These are phyloP conservation scores for Suillus luteus DNA, from an alignment of 768 basidiomycete genomes.

Conservation along the genomic window DNA sequence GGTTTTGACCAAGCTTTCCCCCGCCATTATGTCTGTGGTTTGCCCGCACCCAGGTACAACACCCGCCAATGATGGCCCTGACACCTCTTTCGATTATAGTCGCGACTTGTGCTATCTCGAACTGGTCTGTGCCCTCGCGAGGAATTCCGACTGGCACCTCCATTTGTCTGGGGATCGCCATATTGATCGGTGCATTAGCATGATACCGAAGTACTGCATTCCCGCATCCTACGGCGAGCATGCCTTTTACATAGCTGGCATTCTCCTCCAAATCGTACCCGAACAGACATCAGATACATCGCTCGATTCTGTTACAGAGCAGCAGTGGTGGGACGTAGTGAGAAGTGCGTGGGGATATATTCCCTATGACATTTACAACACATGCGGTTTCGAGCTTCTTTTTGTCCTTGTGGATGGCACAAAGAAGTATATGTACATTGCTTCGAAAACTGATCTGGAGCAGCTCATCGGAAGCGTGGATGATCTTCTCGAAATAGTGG, in stretches of 20 bases:
- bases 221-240: not conserved
- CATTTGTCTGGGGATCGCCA: not conserved
- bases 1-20: not conserved
- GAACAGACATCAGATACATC: not conserved
- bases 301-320: not conserved
- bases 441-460: not conserved
- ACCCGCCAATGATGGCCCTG: not conserved
- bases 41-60: not conserved
- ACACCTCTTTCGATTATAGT: rapidly evolving
- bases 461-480: not conserved
- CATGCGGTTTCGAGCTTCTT: not conserved
- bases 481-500: not conserved
- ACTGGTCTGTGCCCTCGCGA: not conserved
- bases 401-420: not conserved
- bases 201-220: not conserved
- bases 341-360: not conserved
- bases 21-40: not conserved
- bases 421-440: not conserved
- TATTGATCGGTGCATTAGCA: not conserved
- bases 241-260: not conserved
- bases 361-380: not conserved
- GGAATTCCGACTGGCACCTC: not conserved
- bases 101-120: not conserved
- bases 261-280: not conserved
- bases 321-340: not conserved